Conservation (phyloP, 495 filamentous ascomycete genomes). For the Wilcoxina mikolae region DNA sequence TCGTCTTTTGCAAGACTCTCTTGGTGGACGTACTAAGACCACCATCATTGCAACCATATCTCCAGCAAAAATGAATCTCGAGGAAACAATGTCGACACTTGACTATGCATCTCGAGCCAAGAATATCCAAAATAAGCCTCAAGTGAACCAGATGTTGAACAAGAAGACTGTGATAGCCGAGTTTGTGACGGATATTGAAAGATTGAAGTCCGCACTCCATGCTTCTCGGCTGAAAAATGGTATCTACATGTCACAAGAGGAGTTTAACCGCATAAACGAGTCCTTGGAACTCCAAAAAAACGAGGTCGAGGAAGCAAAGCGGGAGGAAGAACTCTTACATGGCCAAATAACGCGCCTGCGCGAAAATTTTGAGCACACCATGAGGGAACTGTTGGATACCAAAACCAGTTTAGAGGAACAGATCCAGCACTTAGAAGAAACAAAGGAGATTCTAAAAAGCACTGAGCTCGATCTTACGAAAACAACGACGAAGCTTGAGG, state of each 20-base stretch:
- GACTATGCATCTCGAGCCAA: conserved; percentile 97
- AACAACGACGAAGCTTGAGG: conserved; percentile 57
- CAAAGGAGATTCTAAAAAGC: conserved; percentile 64
- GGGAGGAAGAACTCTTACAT: conserved; percentile 87
- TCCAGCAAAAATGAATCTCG: conserved; percentile 81
- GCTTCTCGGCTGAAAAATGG: conserved; percentile 87
- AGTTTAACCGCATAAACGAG: conserved; percentile 70
- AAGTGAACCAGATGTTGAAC: conserved; percentile 76
- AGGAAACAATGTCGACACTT: conserved; percentile 93
- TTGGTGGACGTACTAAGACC: conserved; percentile 89
- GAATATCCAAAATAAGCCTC: conserved; percentile 95
- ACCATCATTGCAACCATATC: conserved; percentile 97
- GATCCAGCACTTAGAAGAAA: conserved; percentile 53
- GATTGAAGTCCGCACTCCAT: conserved; percentile 81
- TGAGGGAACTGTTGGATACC: conserved; percentile 65
- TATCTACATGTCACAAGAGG: conserved; percentile 75
- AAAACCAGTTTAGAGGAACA: conserved; percentile 77
- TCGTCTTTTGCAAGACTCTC: conserved; percentile 82
- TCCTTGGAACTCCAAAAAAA: conserved; percentile 88
- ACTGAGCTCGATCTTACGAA: conserved; percentile 67
- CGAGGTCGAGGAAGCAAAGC: conserved; percentile 76
- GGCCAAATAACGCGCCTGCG: conserved; percentile 75
- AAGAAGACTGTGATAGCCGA: conserved; percentile 85
- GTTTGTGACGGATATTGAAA: conserved; percentile 86
- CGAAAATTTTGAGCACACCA: conserved; percentile 74